These are phyloP conservation scores for Flaveria sonorensis DNA, from an alignment of 129 eudicot genomes.

Conservation along the genomic window DNA sequence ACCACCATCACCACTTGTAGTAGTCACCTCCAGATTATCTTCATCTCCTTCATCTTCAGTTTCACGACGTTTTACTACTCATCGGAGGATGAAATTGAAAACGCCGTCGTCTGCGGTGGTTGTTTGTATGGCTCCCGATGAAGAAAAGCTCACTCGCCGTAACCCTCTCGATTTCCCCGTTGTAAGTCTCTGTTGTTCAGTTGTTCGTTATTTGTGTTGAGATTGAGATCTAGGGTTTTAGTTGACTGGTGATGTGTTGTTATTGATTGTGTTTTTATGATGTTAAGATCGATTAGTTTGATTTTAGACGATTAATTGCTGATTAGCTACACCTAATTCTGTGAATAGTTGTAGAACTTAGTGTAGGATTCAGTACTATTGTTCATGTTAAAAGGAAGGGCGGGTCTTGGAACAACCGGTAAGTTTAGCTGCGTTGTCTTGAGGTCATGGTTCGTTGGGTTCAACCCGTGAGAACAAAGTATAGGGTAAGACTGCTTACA, in stretches of 20 bases:
- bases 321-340: background rate
- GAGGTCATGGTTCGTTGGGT: no score
- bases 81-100: conserved; percentile 26
- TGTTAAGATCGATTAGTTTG: background rate
- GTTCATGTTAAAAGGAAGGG: no score
- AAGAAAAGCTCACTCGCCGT: conserved; percentile 78
- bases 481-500: no score
- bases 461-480: no score
- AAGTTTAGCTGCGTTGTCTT: no score
- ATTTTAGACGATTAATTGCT: background rate
- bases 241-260: background rate
- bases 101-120: conserved; percentile 17
- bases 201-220: background rate
- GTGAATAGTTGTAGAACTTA: no score
- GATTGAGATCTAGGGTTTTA: conserved; percentile 12
- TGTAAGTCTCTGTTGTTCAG: conserved; percentile 28
- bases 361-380: no score
- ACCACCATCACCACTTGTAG: conserved; percentile 8
- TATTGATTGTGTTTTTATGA: background rate
- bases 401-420: no score
- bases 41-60: background rate
- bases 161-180: conserved; percentile 87
- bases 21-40: conserved; percentile 11
- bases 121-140: conserved; percentile 84
- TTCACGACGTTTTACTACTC: background rate